Evolutionary conservation across 2,329 filamentous ascomycete genomes (phyloP).

Genomic region (Claviceps cyperi): DNA sequence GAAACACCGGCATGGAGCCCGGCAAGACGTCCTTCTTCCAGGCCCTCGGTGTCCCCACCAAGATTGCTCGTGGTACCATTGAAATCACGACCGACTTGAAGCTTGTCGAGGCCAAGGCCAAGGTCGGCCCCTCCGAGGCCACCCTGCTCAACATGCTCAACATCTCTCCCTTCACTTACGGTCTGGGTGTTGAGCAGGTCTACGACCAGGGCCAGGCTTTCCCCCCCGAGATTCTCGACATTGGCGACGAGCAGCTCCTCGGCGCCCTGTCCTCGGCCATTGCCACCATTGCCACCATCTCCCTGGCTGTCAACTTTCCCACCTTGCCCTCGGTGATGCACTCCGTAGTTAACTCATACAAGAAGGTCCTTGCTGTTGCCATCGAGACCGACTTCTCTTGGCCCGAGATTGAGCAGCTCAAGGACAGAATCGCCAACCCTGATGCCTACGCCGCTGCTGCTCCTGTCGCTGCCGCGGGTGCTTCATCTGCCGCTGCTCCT

Average conservation of each 20-base stretch:
- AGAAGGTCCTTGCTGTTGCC: conserved; percentile 85
- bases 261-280: conserved; percentile 69
- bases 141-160: conserved; percentile 99
- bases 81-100: conserved; percentile 98
- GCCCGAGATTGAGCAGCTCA: conserved; percentile 93
- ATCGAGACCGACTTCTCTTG: conserved; percentile 83
- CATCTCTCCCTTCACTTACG: conserved; percentile 99
- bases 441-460: conserved; percentile 83
- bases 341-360: conserved; percentile 95
- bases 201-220: conserved; percentile 97
- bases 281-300: conserved; percentile 76
- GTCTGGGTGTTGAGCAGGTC: conserved; percentile 90
- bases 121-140: conserved; percentile 97
- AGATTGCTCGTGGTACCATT: conserved; percentile 99
- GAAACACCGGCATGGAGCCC: conserved; percentile 99
- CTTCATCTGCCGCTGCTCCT: conserved; percentile 31
- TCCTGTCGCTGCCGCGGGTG: conserved; percentile 42
- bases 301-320: conserved; percentile 86
- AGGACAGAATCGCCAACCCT: conserved; percentile 99
- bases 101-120: conserved; percentile 82
- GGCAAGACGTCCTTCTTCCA: conserved; percentile 99
- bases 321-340: conserved; percentile 93
- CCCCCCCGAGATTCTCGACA: conserved; percentile 72
- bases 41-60: conserved; percentile 99
- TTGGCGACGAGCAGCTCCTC: conserved; percentile 88